Conservation (phyloP, 192 early-diverging fungal genomes). For the Coemansia sp. region DNA sequence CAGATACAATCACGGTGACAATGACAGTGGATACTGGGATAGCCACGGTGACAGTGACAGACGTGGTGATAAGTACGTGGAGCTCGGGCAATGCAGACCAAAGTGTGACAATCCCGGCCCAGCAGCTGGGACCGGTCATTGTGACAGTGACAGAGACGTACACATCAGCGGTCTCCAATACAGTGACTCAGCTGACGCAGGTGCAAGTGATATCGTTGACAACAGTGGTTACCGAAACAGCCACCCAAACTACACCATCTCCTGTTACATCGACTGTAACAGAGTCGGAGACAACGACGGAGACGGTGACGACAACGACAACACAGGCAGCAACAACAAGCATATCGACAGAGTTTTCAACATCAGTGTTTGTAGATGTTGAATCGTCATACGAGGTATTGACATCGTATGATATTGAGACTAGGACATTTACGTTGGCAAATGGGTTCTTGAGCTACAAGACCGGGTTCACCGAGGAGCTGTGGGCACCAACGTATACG, state of each 20-base stretch:
- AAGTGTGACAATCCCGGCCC: neutral
- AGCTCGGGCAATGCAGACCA: neutral
- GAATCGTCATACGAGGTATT: neutral
- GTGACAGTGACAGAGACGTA: conserved; percentile 1
- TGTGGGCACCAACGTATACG: neutral
- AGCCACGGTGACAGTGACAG: conserved; percentile 9
- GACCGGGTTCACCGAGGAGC: neutral
- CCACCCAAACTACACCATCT: conserved; percentile 1
- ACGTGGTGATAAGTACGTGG: conserved; percentile 1
- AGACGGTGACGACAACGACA: neutral
- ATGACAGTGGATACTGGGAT: neutral
- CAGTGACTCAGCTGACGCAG: neutral
- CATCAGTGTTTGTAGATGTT: neutral
- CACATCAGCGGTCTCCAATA: conserved; percentile 4
- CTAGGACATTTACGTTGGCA: conserved; percentile 3
- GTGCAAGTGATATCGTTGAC: neutral
- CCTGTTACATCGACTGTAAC: conserved; percentile 1
- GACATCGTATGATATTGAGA: conserved; percentile 12
- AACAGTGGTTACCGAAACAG: conserved; percentile 10
- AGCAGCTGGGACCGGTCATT: neutral
- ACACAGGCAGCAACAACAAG: neutral
- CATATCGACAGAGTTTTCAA: conserved; percentile 1
- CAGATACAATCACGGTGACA: conserved; percentile 5
- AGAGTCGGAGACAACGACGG: conserved; percentile 4
- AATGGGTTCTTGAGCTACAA: conserved; percentile 9